Conservation (phyloP, 441 rosid genomes). For the Geranium incanum region DNA sequence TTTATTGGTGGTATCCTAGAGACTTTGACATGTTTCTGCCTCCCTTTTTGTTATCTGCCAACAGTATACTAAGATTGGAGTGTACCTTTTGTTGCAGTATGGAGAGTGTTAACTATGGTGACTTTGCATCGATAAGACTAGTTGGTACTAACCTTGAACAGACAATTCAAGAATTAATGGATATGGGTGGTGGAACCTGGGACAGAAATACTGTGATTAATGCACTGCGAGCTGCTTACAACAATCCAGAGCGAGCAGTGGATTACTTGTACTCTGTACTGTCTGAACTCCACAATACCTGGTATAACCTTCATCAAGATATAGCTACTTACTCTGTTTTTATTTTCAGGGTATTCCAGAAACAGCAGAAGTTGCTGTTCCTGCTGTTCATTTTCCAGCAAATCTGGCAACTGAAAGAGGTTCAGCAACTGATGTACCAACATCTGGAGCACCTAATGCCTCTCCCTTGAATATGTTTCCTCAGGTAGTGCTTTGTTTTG, state of each 20-base stretch:
- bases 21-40: background rate
- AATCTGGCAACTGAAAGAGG: conserved; percentile 49
- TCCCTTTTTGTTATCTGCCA: background rate
- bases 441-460: conserved; percentile 75
- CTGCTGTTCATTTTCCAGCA: conserved; percentile 42
- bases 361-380: conserved; percentile 68
- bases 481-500: conserved; percentile 43
- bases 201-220: conserved; percentile 81
- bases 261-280: conserved; percentile 84
- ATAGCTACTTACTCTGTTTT: conserved; percentile 21
- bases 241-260: conserved; percentile 94
- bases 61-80: background rate
- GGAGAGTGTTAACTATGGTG: conserved; percentile 45
- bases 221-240: conserved; percentile 93
- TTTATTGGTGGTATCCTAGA: background rate
- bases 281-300: conserved; percentile 18
- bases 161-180: conserved; percentile 76
- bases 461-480: conserved; percentile 96
- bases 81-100: conserved; percentile 39
- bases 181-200: conserved; percentile 95
- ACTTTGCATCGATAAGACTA: conserved; percentile 82
- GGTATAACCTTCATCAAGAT: conserved; percentile 9
- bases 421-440: conserved; percentile 41
- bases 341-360: conserved; percentile 86
- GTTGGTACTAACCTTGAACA: conserved; percentile 65